phyloP scores from a whole-genome alignment of 2,329 filamentous ascomycete genomes.

The Trichoderma hamatum region DNA sequence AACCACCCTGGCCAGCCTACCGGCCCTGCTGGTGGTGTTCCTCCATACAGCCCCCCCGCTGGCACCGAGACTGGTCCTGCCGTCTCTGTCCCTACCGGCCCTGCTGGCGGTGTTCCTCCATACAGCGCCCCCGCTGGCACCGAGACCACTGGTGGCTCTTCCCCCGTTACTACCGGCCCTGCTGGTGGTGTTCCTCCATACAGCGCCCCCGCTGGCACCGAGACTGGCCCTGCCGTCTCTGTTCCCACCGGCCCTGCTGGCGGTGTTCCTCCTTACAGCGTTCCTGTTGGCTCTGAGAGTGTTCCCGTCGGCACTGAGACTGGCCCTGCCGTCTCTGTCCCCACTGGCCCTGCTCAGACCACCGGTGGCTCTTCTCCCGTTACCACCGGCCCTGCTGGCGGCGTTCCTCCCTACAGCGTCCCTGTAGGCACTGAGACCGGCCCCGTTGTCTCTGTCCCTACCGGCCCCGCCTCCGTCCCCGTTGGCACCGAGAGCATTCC shows the following conservation, averaged over 20 bases:
- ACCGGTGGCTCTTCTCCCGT: background rate
- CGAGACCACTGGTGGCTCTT: background rate
- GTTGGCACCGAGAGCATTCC: constrained; percentile 22
- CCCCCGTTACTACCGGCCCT: constrained; percentile 1
- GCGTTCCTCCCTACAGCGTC: background rate
- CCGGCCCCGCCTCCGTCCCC: background rate
- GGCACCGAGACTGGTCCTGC: constrained; percentile 25
- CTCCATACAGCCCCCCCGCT: background rate
- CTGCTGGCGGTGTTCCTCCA: background rate
- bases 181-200: background rate
- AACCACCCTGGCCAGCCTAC: background rate
- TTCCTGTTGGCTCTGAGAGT: background rate
- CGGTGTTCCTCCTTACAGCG: background rate
- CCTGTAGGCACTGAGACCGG: background rate
- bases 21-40: background rate
- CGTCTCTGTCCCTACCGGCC: background rate
- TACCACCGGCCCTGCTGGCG: background rate
- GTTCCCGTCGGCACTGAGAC: background rate
- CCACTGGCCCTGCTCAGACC: constrained; percentile 11
- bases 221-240: constrained; percentile 24
- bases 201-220: constrained; percentile 13
- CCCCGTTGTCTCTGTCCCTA: background rate
- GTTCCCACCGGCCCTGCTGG: background rate
- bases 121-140: background rate
- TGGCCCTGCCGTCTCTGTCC: background rate